These are phyloP conservation scores for Pseudocercospora musae DNA, from an alignment of 2,329 filamentous ascomycete genomes.

Conservation along the genomic window DNA sequence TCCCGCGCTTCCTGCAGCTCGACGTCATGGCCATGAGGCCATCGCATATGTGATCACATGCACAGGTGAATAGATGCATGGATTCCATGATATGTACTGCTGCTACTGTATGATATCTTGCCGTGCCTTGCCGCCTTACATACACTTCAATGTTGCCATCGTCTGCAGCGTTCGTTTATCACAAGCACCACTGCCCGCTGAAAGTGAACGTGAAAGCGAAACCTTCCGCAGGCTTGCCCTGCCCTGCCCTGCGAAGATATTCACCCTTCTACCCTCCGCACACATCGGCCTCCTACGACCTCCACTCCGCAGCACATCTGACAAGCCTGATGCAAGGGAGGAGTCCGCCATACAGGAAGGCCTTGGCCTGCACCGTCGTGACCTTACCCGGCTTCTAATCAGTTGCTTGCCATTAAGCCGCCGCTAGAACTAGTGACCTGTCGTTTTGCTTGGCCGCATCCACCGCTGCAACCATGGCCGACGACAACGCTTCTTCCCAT, in stretches of 20 bases:
- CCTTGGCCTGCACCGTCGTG: not conserved
- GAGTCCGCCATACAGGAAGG: not conserved
- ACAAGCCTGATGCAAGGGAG: not conserved
- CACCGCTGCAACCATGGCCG: conserved; percentile 13
- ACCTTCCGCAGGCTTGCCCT: too few species aligned
- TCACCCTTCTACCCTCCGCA: not conserved
- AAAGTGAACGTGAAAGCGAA: too few species aligned
- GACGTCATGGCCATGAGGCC: not conserved
- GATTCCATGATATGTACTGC: too few species aligned
- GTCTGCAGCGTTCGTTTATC: not conserved
- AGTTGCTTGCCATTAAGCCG: conserved; percentile 3
- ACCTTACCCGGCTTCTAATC: too few species aligned
- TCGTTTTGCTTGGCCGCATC: conserved; percentile 11
- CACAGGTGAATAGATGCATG: too few species aligned
- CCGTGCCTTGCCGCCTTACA: too few species aligned
- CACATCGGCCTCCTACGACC: not conserved
- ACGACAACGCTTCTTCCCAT: conserved; percentile 14
- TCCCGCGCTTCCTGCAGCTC: not conserved
- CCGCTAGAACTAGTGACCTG: conserved; percentile 8
- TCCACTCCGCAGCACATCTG: not conserved
- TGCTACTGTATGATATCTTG: too few species aligned
- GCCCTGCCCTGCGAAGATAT: too few species aligned
- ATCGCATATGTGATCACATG: too few species aligned
- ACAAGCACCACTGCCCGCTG: not conserved
- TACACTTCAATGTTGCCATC: too few species aligned